Conservation (phyloP, 140 eudicot species). For the Cichorium intybus region DNA sequence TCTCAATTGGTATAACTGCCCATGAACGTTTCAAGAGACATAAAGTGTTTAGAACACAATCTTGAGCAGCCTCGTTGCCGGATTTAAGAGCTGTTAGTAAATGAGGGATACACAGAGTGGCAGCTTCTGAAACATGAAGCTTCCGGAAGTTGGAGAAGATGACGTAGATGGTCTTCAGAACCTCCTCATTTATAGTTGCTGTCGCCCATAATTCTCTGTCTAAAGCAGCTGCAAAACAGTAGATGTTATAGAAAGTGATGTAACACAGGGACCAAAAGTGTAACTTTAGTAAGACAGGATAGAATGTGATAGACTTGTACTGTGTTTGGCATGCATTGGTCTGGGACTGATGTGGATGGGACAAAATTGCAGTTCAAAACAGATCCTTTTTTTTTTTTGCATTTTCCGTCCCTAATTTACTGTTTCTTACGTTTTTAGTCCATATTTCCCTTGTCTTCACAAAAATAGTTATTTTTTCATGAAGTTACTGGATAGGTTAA, state of each 20-base stretch:
- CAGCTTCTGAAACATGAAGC: constrained; percentile 71
- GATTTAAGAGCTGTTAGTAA: constrained; percentile 69
- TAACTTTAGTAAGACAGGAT: too few relatives aligned
- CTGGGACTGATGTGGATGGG: too few relatives aligned
- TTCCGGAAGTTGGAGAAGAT: constrained; percentile 72
- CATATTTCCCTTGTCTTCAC: neutral
- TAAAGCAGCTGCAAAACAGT: constrained; percentile 60
- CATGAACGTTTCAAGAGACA: constrained; percentile 74
- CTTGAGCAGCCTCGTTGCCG: constrained; percentile 76
- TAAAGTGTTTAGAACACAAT: constrained; percentile 53
- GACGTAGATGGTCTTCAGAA: constrained; percentile 58
- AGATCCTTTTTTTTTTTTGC: neutral
- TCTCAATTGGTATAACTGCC: constrained; percentile 66
- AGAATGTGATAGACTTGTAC: too few relatives aligned
- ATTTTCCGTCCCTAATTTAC: neutral
- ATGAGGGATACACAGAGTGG: constrained; percentile 73
- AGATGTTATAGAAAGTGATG: neutral
- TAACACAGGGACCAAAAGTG: too few relatives aligned
- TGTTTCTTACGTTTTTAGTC: neutral
- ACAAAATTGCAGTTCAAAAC: too few relatives aligned
- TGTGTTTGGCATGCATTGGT: too few relatives aligned
- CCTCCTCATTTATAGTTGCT: constrained; percentile 62
- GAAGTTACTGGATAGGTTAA: neutral
- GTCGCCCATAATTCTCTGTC: constrained; percentile 70
- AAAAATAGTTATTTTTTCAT: neutral